These are phyloP conservation scores for Rutstroemia sydowiana DNA, from an alignment of 2,329 filamentous ascomycete species.

Conservation along the genomic window DNA sequence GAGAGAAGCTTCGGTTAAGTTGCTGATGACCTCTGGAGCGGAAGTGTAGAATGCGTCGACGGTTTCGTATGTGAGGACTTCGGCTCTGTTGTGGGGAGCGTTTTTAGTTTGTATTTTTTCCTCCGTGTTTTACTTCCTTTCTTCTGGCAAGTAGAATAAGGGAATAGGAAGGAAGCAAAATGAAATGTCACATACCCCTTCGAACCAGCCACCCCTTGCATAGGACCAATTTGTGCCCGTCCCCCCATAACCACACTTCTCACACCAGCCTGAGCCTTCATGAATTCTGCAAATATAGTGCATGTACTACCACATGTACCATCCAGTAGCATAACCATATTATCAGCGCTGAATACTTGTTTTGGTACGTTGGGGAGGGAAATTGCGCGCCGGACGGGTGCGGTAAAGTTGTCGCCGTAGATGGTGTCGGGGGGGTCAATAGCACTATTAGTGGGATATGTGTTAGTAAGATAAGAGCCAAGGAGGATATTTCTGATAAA, in stretches of 20 bases:
- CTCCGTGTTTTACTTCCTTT: too few species aligned
- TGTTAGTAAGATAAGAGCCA: conserved; percentile 17
- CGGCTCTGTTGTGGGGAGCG: too few species aligned
- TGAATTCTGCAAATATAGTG: conserved; percentile 48
- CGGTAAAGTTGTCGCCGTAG: conserved; percentile 19
- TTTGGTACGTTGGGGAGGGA: too few species aligned
- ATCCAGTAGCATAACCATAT: conserved; percentile 38
- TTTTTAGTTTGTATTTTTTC: too few species aligned
- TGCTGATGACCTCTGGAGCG: too few species aligned
- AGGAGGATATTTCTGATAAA: conserved; percentile 9
- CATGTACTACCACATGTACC: conserved; percentile 55
- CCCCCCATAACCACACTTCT: conserved; percentile 54
- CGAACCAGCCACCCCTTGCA: conserved; percentile 59
- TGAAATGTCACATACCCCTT: too few species aligned
- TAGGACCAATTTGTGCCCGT: conserved; percentile 43
- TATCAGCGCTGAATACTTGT: conserved; percentile 34
- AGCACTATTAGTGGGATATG: conserved; percentile 15
- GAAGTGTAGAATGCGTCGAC: too few species aligned
- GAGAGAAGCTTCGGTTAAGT: too few species aligned
- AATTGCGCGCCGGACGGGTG: not conserved
- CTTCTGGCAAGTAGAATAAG: too few species aligned
- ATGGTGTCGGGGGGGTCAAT: conserved; percentile 29
- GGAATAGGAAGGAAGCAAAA: too few species aligned
- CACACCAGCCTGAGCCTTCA: conserved; percentile 44
- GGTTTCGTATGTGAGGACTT: too few species aligned